phyloP scores from a whole-genome alignment of 2,329 filamentous ascomycete genomes.

The Cladosporium sp. region DNA sequence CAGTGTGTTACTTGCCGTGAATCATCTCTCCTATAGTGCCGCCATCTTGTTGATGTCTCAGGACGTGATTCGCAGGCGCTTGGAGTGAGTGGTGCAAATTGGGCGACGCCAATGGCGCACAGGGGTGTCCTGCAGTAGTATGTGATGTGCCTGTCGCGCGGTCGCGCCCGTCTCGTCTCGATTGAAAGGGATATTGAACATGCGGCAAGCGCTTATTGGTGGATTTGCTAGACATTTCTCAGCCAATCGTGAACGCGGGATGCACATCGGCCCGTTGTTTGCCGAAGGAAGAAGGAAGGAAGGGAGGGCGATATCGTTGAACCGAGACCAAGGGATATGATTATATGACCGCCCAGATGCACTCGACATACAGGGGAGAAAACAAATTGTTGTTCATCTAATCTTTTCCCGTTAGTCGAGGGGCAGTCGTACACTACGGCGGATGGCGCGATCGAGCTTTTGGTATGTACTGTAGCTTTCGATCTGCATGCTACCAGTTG shows the following conservation, averaged over 20 bases:
- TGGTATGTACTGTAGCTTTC: neutral
- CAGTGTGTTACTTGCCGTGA: neutral
- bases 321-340: neutral
- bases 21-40: neutral
- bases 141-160: neutral
- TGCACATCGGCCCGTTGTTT: neutral
- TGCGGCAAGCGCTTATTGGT: conserved; percentile 5
- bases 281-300: neutral
- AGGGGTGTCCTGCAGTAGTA: conserved; percentile 1
- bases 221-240: neutral
- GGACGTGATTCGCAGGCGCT: neutral
- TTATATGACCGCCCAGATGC: neutral
- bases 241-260: neutral
- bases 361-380: neutral
- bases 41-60: neutral
- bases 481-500: neutral
- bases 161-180: neutral
- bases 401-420: neutral
- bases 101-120: conserved; percentile 16
- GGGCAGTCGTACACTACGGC: neutral
- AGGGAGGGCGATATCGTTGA: neutral
- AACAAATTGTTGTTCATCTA: neutral
- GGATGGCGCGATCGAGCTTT: neutral
- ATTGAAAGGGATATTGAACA: neutral
- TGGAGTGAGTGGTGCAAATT: conserved; percentile 1